phyloP scores from a whole-genome alignment of 768 basidiomycete genomes.

The Termitomyces sp. region DNA sequence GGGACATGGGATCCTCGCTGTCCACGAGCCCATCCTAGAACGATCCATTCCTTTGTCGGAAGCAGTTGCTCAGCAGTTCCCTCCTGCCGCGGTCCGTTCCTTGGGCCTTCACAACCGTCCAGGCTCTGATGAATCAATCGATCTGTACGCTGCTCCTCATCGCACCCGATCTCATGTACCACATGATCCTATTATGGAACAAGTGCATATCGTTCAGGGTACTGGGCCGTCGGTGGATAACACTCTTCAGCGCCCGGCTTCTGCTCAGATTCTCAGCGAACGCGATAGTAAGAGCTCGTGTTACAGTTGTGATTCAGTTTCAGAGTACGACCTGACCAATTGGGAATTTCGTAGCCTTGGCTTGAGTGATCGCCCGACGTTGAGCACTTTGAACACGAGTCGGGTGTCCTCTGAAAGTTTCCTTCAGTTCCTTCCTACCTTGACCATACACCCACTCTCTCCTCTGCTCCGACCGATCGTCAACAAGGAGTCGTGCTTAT shows the following conservation, averaged over 20 bases:
- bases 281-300: slow-evolving; percentile 2
- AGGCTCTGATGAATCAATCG: slow-evolving; percentile 17
- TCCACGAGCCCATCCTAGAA: slow-evolving; percentile 12
- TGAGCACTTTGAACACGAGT: slow-evolving; percentile 2
- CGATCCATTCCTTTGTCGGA: slow-evolving; percentile 18
- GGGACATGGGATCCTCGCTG: slow-evolving; percentile 22
- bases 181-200: slow-evolving; percentile 11
- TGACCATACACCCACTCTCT: slow-evolving; percentile 5
- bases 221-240: slow-evolving; percentile 6
- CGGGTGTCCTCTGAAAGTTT: background rate
- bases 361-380: slow-evolving; percentile 1
- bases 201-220: background rate
- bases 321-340: background rate
- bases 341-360: background rate
- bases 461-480: slow-evolving; percentile 1
- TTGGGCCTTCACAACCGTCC: slow-evolving; percentile 15
- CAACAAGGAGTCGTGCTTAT: slow-evolving; percentile 1
- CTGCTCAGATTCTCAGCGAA: slow-evolving; percentile 9
- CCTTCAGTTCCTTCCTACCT: slow-evolving; percentile 5
- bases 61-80: slow-evolving; percentile 10
- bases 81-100: background rate
- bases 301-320: slow-evolving; percentile 9
- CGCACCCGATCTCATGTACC: slow-evolving; percentile 19
- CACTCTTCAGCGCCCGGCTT: slow-evolving; percentile 2
- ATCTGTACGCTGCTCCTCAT: slow-evolving; percentile 25